Evolutionary conservation across 108 stramenopile species (phyloP).

Genomic region (Pseudonitzschia delicatissima): DNA sequence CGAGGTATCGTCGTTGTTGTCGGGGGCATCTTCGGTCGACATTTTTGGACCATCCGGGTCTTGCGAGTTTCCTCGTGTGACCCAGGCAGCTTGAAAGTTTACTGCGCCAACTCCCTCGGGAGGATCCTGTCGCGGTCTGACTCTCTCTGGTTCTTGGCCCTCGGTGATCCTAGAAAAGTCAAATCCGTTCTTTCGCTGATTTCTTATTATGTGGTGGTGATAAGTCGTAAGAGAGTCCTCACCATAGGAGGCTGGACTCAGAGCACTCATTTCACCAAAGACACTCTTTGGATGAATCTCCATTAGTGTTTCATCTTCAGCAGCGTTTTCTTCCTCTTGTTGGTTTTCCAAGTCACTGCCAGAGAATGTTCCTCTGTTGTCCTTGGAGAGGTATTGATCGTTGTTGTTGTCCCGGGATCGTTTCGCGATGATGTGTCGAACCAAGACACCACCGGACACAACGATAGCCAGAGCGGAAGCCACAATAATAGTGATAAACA

Average conservation of each 20-base stretch:
- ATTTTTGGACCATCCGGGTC: constrained; percentile 27
- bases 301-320: constrained; percentile 1
- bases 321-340: constrained; percentile 3
- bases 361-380: constrained; percentile 29
- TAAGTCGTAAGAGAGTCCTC: constrained; percentile 15
- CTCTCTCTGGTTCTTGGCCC: constrained; percentile 1
- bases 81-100: constrained; percentile 12
- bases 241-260: constrained; percentile 27
- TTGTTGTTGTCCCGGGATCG: not conserved
- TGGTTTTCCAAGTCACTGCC: constrained; percentile 19
- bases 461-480: constrained; percentile 25
- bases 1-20: constrained; percentile 4
- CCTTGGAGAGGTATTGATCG: constrained; percentile 5
- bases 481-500: constrained; percentile 29
- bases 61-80: not conserved
- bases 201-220: not conserved
- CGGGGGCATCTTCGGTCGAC: constrained; percentile 13
- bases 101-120: constrained; percentile 20
- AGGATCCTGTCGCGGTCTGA: constrained; percentile 25
- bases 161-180: constrained; percentile 28
- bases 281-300: constrained; percentile 22
- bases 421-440: constrained; percentile 16
- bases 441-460: constrained; percentile 10
- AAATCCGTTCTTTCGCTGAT: constrained; percentile 1
- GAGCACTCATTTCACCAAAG: constrained; percentile 29